Base-by-base conservation (phyloP, 768 basidiomycete species). In the Panellus pusillus region DNA sequence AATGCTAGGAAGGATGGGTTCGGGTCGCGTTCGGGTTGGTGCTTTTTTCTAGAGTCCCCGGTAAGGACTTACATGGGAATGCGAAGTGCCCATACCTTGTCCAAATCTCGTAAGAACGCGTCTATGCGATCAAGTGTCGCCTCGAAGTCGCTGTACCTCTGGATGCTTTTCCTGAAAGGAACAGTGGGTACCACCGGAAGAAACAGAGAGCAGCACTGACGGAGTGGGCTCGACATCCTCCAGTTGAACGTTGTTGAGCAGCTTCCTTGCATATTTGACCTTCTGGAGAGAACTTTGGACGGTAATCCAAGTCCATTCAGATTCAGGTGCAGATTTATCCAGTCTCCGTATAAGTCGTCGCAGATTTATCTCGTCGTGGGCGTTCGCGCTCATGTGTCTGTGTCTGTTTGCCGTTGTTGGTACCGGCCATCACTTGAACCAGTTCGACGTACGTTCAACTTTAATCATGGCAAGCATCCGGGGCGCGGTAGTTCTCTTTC, bases 341-440 rank as follows among this genome's bases (percentile, higher is more conserved):
- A 91, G 76, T 50, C 82, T 67, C 40, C 77, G 74, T 5, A 90
- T 67, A 7, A 91, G 75, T 44, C 86, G 77, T 9, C 70, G 69
- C 9, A 91, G 72, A 67, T 91, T 91, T 12, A 91, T 80, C 59
- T 80, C 78, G 70, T 91, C 85, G 53, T 87, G 88, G 40, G 27
- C 31, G 51, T 57, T 47, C 6, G 32, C 20, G 37, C 41, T 13
- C 56, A 57, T 57, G 32, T 11, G 9, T 9, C 9, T 8, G 32
- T 4, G 24, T 35, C 11, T 35, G 32, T 35, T 35, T 35, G 32
- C 32, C n/a, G 39, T 11, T 40, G 39, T n/a, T n/a, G 39, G n/a
- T 40, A 9, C 9, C 17, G 19, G 39, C 39, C 40, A n/a, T 27
- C 17, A n/a, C 31, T 19, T n/a, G 38, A 37, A 50, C 40, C 31